Evolutionary conservation across 805 yeast species (phyloP).

Genomic region (Myxozyma lipomycoides): DNA sequence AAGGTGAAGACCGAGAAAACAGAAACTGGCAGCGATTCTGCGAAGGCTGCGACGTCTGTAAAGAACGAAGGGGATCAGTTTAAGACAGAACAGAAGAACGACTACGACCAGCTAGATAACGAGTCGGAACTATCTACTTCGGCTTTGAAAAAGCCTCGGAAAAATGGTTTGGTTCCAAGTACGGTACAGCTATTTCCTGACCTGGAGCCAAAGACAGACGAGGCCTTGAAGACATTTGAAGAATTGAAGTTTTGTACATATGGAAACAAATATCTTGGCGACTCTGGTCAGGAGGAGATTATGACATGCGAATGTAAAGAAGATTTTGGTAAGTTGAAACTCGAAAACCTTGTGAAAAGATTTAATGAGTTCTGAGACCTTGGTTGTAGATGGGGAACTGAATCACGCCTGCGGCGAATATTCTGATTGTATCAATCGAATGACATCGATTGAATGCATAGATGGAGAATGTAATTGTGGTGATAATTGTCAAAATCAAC

Average conservation of each 20-base stretch:
- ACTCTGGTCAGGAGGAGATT: conserved; percentile 68
- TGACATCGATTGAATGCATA: conserved; percentile 88
- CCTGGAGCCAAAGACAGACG: conserved; percentile 56
- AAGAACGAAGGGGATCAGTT: too few species aligned
- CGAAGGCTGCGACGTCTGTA: too few species aligned
- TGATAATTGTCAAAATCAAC: conserved; percentile 72
- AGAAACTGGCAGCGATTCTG: too few species aligned
- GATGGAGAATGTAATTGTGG: conserved; percentile 72
- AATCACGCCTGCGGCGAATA: conserved; percentile 78
- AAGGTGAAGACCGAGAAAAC: too few species aligned
- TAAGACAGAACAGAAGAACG: too few species aligned
- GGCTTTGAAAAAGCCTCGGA: too few species aligned
- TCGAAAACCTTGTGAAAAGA: too few species aligned
- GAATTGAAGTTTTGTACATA: conserved; percentile 60
- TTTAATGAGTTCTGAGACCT: neutral
- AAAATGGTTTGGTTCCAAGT: neutral
- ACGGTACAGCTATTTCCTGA: conserved; percentile 27
- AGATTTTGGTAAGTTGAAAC: conserved; percentile 34
- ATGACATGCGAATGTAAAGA: conserved; percentile 90
- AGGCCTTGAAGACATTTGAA: conserved; percentile 59
- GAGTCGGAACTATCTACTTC: too few species aligned
- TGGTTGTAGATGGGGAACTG: conserved; percentile 35
- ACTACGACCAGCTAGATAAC: too few species aligned
- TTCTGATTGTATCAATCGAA: conserved; percentile 85
- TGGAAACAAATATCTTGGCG: conserved; percentile 57